Evolutionary conservation across 306 rosid genomes (phyloP).

Genomic region (Canavalia gladiata): DNA sequence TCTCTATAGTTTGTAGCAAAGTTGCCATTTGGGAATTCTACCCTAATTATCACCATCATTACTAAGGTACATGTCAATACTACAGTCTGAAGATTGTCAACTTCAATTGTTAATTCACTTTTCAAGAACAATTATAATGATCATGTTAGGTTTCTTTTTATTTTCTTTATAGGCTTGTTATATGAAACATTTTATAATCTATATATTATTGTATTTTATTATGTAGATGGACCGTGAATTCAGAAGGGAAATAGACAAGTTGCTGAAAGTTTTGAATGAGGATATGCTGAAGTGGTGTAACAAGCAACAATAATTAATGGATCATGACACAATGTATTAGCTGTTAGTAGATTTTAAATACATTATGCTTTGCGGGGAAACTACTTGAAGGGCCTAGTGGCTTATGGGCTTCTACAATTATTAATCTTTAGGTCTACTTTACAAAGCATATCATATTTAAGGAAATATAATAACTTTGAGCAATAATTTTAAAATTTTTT

Average conservation of each 20-base stretch:
- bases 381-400: too few species aligned
- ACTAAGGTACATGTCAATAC: neutral
- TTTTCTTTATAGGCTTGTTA: too few species aligned
- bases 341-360: too few species aligned
- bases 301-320: neutral
- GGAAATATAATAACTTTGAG: too few species aligned
- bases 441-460: too few species aligned
- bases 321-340: neutral
- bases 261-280: neutral
- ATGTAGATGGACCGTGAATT: neutral
- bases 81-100: too few species aligned
- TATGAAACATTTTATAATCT: neutral
- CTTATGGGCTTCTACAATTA: too few species aligned
- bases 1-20: neutral
- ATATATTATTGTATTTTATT: neutral
- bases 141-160: too few species aligned
- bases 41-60: neutral
- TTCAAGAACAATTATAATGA: neutral
- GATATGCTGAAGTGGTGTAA: neutral
- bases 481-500: too few species aligned
- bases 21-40: neutral
- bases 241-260: neutral
- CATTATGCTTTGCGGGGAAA: too few species aligned
- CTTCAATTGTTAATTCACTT: neutral
- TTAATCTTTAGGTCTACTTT: too few species aligned